Conservation (phyloP, 495 filamentous ascomycete species). For the Penicillium fimorum region DNA sequence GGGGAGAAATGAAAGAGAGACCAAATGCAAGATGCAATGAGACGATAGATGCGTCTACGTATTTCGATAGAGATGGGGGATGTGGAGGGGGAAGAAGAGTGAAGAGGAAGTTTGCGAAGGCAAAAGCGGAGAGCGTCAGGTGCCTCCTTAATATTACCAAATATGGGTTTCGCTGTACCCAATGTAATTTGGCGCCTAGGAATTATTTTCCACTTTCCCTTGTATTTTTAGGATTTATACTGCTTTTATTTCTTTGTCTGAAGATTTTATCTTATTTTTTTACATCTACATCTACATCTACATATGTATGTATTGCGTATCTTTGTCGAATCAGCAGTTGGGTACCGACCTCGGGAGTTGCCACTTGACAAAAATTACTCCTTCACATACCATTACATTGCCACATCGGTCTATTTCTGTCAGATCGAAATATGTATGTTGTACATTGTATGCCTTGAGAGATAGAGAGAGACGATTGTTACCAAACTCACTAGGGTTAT, state of each 20-base stretch:
- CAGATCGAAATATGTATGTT: conserved; percentile 16
- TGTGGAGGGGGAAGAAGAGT: conserved; percentile 13
- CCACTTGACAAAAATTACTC: conserved; percentile 4
- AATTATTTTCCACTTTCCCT: conserved; percentile 2
- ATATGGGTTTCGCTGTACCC: conserved; percentile 10
- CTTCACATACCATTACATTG: conserved; percentile 12
- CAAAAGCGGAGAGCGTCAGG: conserved; percentile 39
- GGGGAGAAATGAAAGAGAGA: conserved; percentile 4
- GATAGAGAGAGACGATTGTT: not conserved
- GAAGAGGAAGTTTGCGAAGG: conserved; percentile 29
- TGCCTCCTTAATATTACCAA: conserved; percentile 38
- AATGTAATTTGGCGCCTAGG: conserved; percentile 23
- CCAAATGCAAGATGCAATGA: conserved; percentile 9
- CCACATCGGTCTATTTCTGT: conserved; percentile 1
- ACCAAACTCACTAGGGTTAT: not conserved
- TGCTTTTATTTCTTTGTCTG: not conserved
- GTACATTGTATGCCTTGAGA: conserved; percentile 4
- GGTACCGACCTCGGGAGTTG: conserved; percentile 5
- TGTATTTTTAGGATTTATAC: not conserved
- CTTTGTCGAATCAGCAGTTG: not conserved
- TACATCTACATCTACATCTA: too few species aligned
- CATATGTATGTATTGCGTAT: not conserved
- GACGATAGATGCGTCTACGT: conserved; percentile 2
- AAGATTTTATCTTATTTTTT: not conserved
- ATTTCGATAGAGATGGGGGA: conserved; percentile 1